phyloP scores from a whole-genome alignment of 768 basidiomycete genomes.

The Leccinum longicurvipes region DNA sequence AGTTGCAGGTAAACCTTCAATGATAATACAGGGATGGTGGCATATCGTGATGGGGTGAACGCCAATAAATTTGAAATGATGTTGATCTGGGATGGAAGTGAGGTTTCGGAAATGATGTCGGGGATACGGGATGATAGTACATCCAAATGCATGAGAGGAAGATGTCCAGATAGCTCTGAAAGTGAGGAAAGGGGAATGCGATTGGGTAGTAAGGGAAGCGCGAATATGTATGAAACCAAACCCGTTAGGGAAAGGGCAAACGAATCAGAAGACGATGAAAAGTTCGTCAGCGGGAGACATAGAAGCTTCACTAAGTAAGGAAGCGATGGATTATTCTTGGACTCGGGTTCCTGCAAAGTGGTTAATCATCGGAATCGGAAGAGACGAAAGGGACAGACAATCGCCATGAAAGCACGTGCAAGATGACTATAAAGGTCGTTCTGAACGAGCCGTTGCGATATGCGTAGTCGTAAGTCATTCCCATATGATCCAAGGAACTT shows the following conservation, averaged over 20 bases:
- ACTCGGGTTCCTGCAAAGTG: conserved; percentile 47
- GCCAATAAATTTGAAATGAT: conserved; percentile 70
- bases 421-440: conserved; percentile 42
- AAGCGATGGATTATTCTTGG: conserved; percentile 42
- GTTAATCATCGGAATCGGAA: not conserved
- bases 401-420: conserved; percentile 22
- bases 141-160: conserved; percentile 51
- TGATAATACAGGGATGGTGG: conserved; percentile 41
- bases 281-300: conserved; percentile 19
- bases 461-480: conserved; percentile 27
- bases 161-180: conserved; percentile 56
- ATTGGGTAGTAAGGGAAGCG: conserved; percentile 76
- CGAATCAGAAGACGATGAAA: conserved; percentile 32
- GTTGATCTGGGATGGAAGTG: conserved; percentile 43
- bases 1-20: conserved; percentile 55
- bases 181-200: conserved; percentile 62
- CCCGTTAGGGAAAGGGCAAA: conserved; percentile 34
- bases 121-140: conserved; percentile 29
- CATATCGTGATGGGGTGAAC: conserved; percentile 63
- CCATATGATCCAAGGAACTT: conserved; percentile 29
- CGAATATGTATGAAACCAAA: conserved; percentile 56
- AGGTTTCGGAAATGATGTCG: conserved; percentile 30
- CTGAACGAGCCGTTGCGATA: conserved; percentile 45
- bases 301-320: conserved; percentile 29
- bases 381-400: conserved; percentile 42